A percentile compares a stretch with the other conserved stretches of the same genome.
Conservation (phyloP, 495 filamentous ascomycete species). For the Parathielavia appendiculata region DNA sequence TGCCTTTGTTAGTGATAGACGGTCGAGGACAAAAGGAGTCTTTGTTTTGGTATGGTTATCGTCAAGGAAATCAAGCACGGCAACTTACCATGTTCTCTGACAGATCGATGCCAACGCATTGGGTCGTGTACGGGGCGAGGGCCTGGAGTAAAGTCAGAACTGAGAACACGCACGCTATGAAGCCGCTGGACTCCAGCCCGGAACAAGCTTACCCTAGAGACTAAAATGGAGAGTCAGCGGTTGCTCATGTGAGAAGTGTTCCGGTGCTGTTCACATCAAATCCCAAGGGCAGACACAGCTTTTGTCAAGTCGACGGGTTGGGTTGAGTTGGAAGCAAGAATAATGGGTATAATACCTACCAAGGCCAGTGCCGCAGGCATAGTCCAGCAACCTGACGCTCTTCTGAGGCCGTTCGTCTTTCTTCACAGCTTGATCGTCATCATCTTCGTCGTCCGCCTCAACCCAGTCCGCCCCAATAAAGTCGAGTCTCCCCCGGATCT, state of each 20-base stretch:
- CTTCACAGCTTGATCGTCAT: constrained; percentile 30
- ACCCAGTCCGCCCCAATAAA: constrained; percentile 61
- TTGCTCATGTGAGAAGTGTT: too few species aligned
- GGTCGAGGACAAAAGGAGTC: not conserved
- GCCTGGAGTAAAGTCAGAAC: constrained; percentile 35
- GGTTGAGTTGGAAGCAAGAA: not conserved
- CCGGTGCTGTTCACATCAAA: too few species aligned
- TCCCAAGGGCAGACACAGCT: too few species aligned
- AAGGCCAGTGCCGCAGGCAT: constrained; percentile 68
- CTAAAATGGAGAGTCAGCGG: not conserved
- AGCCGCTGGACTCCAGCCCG: too few species aligned
- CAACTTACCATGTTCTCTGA: constrained; percentile 54
- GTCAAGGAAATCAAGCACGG: not conserved
- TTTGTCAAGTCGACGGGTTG: too few species aligned
- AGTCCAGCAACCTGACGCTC: constrained; percentile 61
- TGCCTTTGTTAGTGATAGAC: constrained; percentile 2
- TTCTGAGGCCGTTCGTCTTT: constrained; percentile 32
- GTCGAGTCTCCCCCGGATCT: constrained; percentile 47
- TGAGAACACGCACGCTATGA: not conserved
- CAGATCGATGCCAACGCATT: constrained; percentile 61
- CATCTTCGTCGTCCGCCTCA: constrained; percentile 25
- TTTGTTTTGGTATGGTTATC: not conserved
- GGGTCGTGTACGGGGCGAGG: constrained; percentile 55
- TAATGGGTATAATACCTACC: constrained; percentile 42
- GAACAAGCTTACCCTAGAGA: not conserved